Base-by-base conservation (phyloP, 208 protist species). In the Crithidia expoeki region DNA sequence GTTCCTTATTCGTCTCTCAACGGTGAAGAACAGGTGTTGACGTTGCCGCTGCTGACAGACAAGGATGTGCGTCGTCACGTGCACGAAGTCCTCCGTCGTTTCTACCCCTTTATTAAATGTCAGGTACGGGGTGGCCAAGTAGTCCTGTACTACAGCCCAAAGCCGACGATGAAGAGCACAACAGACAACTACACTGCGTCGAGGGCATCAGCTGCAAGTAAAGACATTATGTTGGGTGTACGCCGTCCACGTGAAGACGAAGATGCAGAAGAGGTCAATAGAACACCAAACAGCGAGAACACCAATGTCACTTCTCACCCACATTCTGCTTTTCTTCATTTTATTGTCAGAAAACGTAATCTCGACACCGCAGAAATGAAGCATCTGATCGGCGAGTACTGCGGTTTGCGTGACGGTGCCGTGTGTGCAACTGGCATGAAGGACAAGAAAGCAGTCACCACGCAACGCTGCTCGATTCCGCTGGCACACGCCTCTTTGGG, bases 341-440 rank as follows among this genome's bases (percentile, higher is more conserved):
- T 90, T 33, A 63, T 94, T 30, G 75, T 97, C 17, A 55, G 74
- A n/a, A 98, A 97, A 79, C 79, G 83, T 23, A 93, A 93, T 51
- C 55, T 93, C 21, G 94, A 98, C 71, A 94, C 92, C 14, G 58
- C 79, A 17, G 83, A 93, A 55, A 80, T 93, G 75, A 64, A 91
- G 23, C 61, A 72, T 16, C 59, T 90, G 3, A 38, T 98, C 2
- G 80, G 82, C 16, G 65, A 81, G 40, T 59, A 80, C 63, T 86
- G 92, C 36, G 19, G 56, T 7, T 68, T 94, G 11, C 51, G 59
- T 23, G 70, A 72, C 7, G 72, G 76, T 1, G 10, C 57, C n/a
- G 84, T 98, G 11, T 84, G 82, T 42, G 84, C 86, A 3, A 96
- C 97, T 0, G 97, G 97, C 50, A 90, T 97, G 68, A 98, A 98